Evolutionary conservation across 768 basidiomycete genomes (phyloP).

Genomic region (Coprinellus micaceus): DNA sequence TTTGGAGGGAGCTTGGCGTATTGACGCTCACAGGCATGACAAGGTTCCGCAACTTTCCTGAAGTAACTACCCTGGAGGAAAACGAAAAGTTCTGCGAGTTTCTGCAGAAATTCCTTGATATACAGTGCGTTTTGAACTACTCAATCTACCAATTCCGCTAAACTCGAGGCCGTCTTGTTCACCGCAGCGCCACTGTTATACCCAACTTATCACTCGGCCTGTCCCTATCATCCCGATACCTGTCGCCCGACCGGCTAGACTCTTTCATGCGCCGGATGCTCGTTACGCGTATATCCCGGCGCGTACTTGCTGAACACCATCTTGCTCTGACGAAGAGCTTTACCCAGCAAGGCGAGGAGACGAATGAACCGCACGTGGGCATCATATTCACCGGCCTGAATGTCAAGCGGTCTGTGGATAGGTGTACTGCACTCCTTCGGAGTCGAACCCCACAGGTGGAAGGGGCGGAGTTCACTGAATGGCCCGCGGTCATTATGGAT

Average conservation of each 20-base stretch:
- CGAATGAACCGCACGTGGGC: conserved; percentile 66
- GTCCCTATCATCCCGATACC: conserved; percentile 77
- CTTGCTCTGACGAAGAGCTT: conserved; percentile 70
- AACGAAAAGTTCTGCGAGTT: conserved; percentile 80
- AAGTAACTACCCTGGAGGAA: conserved; percentile 65
- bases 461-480: conserved; percentile 33
- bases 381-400: conserved; percentile 78
- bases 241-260: conserved; percentile 76
- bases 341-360: conserved; percentile 27
- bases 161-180: conserved; percentile 2
- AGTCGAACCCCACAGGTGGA: conserved; percentile 44
- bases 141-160: neutral
- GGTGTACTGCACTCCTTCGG: conserved; percentile 57
- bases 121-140: conserved; percentile 57
- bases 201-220: conserved; percentile 80
- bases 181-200: conserved; percentile 64
- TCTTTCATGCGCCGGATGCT: conserved; percentile 91
- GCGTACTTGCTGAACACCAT: conserved; percentile 88
- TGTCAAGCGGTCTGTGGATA: conserved; percentile 66
- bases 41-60: conserved; percentile 72
- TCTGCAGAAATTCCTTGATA: conserved; percentile 56
- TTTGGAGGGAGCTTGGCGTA: neutral
- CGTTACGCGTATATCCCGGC: conserved; percentile 82
- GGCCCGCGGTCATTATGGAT: conserved; percentile 68
- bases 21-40: conserved; percentile 9